phyloP scores from a whole-genome alignment of 192 early-diverging fungal genomes.

The Coemansia sp. region DNA sequence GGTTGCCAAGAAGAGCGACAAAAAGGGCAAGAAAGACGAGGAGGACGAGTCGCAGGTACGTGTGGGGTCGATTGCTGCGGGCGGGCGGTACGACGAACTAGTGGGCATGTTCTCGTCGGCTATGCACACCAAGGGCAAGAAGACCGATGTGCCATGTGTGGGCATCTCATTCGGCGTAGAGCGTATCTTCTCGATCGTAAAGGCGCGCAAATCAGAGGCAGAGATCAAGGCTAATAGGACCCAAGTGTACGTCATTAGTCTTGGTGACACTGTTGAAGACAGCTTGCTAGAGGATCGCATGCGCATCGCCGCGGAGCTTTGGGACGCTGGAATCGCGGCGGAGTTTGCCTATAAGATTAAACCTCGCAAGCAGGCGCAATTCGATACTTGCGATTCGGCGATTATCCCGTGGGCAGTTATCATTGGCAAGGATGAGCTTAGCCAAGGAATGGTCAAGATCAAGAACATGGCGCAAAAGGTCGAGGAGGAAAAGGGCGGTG shows the following conservation, averaged over 20 bases:
- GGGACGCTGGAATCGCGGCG: slow-evolving; percentile 89
- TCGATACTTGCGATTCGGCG: slow-evolving; percentile 76
- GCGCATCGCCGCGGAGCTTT: slow-evolving; percentile 82
- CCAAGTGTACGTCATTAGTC: slow-evolving; percentile 83
- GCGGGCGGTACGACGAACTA: slow-evolving; percentile 96
- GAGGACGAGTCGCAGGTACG: slow-evolving; percentile 78
- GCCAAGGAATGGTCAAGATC: slow-evolving; percentile 78
- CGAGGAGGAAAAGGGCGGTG: slow-evolving; percentile 49
- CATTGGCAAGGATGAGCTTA: slow-evolving; percentile 81
- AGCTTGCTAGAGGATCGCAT: slow-evolving; percentile 89
- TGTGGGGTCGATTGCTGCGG: slow-evolving; percentile 94
- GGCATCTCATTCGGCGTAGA: slow-evolving; percentile 96
- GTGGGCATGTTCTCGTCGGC: slow-evolving; percentile 89
- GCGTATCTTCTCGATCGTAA: slow-evolving; percentile 87
- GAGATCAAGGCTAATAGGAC: slow-evolving; percentile 76
- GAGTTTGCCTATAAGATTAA: slow-evolving; percentile 94
- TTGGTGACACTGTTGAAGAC: slow-evolving; percentile 55
- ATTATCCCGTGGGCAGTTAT: slow-evolving; percentile 91
- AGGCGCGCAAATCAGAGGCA: slow-evolving; percentile 59
- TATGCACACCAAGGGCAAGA: slow-evolving; percentile 61
- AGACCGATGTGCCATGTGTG: slow-evolving; percentile 84
- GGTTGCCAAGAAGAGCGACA: not conserved
- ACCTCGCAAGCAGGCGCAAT: slow-evolving; percentile 78
- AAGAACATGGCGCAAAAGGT: slow-evolving; percentile 71
- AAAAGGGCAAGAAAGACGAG: slow-evolving; percentile 17